These are phyloP conservation scores for Aspergillus piperis DNA, from an alignment of 2,329 filamentous ascomycete genomes.

Conservation along the genomic window DNA sequence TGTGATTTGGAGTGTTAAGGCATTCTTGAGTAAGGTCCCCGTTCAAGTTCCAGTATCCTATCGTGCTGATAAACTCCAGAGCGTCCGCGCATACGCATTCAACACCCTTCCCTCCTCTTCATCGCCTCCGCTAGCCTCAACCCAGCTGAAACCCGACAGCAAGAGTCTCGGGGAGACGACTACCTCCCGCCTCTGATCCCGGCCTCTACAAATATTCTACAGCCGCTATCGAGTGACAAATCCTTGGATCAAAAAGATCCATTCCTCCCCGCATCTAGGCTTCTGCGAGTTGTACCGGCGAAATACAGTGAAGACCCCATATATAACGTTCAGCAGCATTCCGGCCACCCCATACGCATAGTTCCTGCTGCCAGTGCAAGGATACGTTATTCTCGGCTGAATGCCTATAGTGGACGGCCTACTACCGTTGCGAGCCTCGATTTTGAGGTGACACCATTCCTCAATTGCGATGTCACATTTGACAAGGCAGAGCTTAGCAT, in stretches of 20 bases:
- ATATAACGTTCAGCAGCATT: constrained; percentile 56
- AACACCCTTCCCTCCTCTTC: constrained; percentile 59
- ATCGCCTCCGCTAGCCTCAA: constrained; percentile 51
- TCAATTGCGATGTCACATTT: constrained; percentile 53
- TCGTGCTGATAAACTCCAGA: constrained; percentile 29
- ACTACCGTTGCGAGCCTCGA: constrained; percentile 57
- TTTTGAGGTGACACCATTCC: constrained; percentile 57
- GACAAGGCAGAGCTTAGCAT: constrained; percentile 51
- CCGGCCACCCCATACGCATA: constrained; percentile 55
- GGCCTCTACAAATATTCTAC: constrained; percentile 59
- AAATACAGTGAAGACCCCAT: constrained; percentile 51
- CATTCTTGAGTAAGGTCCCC: constrained; percentile 41
- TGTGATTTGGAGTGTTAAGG: constrained; percentile 48
- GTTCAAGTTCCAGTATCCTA: not conserved
- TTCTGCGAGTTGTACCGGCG: constrained; percentile 58
- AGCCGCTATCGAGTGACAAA: constrained; percentile 55
- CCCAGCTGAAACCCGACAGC: constrained; percentile 42
- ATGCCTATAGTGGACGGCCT: constrained; percentile 44
- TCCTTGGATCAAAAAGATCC: constrained; percentile 50
- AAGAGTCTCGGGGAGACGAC: constrained; percentile 46
- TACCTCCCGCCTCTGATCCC: constrained; percentile 58
- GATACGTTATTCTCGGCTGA: constrained; percentile 56
- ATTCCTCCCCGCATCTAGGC: constrained; percentile 59
- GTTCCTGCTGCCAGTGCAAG: constrained; percentile 59
- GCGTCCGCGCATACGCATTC: constrained; percentile 53